Evolutionary conservation across 2,329 filamentous ascomycete genomes (phyloP).

Genomic region (Penicillium sp.): DNA sequence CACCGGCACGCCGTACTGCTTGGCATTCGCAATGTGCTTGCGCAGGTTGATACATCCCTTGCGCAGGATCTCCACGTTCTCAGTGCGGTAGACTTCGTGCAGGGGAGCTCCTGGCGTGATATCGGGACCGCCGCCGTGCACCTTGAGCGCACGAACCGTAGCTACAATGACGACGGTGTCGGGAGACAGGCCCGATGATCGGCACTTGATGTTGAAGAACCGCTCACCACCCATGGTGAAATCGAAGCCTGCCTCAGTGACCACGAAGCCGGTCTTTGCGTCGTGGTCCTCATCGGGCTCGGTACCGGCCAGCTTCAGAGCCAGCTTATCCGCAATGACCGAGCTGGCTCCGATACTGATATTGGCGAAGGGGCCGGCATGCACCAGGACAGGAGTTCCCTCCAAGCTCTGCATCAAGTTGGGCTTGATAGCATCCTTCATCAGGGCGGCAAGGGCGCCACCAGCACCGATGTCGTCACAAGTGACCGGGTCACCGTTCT

Average conservation of each 20-base stretch:
- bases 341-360: constrained; percentile 97
- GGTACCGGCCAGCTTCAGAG: constrained; percentile 90
- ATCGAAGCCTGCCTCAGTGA: constrained; percentile 97
- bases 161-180: constrained; percentile 94
- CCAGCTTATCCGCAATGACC: constrained; percentile 89
- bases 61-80: constrained; percentile 87
- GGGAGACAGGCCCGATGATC: constrained; percentile 83
- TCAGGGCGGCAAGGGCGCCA: constrained; percentile 85
- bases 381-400: constrained; percentile 94
- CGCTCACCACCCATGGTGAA: constrained; percentile 99
- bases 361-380: constrained; percentile 96
- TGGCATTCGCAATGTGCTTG: constrained; percentile 92
- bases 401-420: constrained; percentile 98
- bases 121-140: constrained; percentile 92
- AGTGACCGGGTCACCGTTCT: constrained; percentile 80
- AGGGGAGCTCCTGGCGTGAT: constrained; percentile 82
- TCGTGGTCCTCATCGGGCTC: constrained; percentile 83
- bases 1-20: constrained; percentile 82
- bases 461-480: constrained; percentile 93
- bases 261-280: constrained; percentile 81
- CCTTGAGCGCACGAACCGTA: constrained; percentile 91
- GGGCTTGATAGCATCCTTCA: constrained; percentile 98
- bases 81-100: constrained; percentile 81
- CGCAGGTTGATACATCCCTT: constrained; percentile 87
- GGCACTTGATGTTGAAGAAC: constrained; percentile 99